Evolutionary conservation across 805 yeast species (phyloP).

Genomic region (Teunomyces kruisii): DNA sequence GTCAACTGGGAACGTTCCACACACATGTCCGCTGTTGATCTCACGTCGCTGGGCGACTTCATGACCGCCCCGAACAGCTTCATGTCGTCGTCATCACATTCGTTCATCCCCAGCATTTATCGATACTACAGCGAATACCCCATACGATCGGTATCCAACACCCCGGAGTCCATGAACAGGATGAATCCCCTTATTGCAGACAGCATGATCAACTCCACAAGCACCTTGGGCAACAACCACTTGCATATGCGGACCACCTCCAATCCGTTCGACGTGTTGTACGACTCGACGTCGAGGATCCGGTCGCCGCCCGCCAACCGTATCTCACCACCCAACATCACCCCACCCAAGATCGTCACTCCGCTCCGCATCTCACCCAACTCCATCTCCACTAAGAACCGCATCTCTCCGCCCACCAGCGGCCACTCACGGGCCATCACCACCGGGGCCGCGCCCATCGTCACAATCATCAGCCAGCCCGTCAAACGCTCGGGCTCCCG

Average conservation of each 20-base stretch:
- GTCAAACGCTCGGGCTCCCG: background rate
- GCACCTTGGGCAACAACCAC: too few species aligned
- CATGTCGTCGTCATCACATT: conserved; percentile 1
- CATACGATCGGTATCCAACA: background rate
- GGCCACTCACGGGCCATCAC: background rate
- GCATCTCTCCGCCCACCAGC: background rate
- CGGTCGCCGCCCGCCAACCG: background rate
- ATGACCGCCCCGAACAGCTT: conserved; percentile 11
- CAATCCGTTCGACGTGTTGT: conserved; percentile 30
- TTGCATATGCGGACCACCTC: conserved; percentile 10
- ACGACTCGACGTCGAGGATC: conserved; percentile 9
- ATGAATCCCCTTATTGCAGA: background rate
- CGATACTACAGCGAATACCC: conserved; percentile 3
- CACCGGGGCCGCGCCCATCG: conserved; percentile 17
- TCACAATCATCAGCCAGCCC: conserved; percentile 18
- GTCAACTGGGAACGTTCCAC: too few species aligned
- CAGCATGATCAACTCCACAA: too few species aligned
- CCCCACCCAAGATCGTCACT: too few species aligned
- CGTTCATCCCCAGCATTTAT: conserved; percentile 7
- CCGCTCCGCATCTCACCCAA: too few species aligned
- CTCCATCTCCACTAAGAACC: too few species aligned
- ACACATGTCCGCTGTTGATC: conserved; percentile 5
- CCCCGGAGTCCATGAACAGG: background rate
- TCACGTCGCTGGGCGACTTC: conserved; percentile 14
- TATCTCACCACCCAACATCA: background rate